Base-by-base conservation (phyloP, 2,329 filamentous ascomycete species). In the Penicillium sp. region DNA sequence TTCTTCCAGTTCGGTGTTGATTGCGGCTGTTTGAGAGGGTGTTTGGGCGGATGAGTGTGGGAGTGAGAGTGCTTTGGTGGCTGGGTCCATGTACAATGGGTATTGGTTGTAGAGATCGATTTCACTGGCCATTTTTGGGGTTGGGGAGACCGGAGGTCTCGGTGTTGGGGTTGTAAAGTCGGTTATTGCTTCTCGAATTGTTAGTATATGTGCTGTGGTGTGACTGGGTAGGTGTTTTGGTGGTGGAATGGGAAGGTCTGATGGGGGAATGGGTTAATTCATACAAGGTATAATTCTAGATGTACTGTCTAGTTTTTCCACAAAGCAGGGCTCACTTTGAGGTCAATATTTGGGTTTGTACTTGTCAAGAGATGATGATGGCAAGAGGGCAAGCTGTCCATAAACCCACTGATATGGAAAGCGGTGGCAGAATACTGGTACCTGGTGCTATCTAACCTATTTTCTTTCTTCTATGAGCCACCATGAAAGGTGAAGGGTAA, bases 41-140 rank as follows among this genome's bases (percentile, higher is more conserved):
- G 73, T 66, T 58, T 78, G 72, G 50, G 78, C 72, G n/a, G 78
- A 75, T 59, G 80, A 78, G 67, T 66, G 61, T 19, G 19, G 73
- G 21, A 81, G 76, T 62, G 82, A 80, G 72, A 97, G 82, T 67
- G 87, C 81, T 80, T 96, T 96, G 71, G 89, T 89, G 65, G 86
- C 76, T n/a, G 90, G 85, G 80, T 97, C 89, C 75, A 97, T 84
- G 62, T 85, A 81, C 53, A 99, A 81, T 38, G 91, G 90, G 71
- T 96, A 87, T 68, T 91, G 86, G 67, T 87, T 90, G 83, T 93
- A 97, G 67, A 71, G 54, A 54, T 76, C 73, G 54, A 75, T 67
- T 62, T 63, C 64, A 52, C 62, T 65, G 49, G 68, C 62, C 69
- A 72, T 73, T 60, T 59, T 67, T 54, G 37, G 21, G 15, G 40